phyloP scores from a whole-genome alignment of 169 alveolate genomes.

The Plasmodium vinckei region DNA sequence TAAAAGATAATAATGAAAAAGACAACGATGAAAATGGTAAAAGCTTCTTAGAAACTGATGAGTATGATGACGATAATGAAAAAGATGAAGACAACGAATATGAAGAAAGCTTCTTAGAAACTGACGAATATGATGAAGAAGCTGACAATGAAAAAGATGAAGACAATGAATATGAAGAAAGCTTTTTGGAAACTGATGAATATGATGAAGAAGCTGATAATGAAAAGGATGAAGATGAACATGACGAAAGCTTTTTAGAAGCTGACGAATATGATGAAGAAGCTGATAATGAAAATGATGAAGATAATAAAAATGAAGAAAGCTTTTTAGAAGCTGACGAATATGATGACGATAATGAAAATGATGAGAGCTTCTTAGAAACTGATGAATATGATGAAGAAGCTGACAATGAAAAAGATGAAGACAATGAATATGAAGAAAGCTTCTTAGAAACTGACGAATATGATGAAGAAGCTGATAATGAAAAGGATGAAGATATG shows the following conservation, averaged over 20 bases:
- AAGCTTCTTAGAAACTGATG: not conserved
- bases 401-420: conserved; percentile 8
- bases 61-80: not conserved
- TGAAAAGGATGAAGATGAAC: conserved; percentile 18
- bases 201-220: not conserved
- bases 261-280: conserved; percentile 15
- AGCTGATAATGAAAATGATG: conserved; percentile 28
- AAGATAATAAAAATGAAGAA: conserved; percentile 9
- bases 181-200: conserved; percentile 35
- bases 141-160: not conserved
- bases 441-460: no score
- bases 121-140: conserved; percentile 7
- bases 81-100: not conserved
- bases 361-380: no score
- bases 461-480: conserved; percentile 7
- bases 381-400: not conserved
- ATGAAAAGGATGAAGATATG: conserved; percentile 7
- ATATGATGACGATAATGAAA: not conserved
- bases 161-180: conserved; percentile 1
- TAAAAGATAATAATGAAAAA: conserved; percentile 32
- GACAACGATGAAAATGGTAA: conserved; percentile 8
- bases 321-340: not conserved
- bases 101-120: conserved; percentile 42
- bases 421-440: conserved; percentile 11
- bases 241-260: conserved; percentile 38